A percentile compares a stretch with the other conserved stretches of the same genome.
phyloP scores from a whole-genome alignment of 306 rosid species.

The Inga leiocalycina region DNA sequence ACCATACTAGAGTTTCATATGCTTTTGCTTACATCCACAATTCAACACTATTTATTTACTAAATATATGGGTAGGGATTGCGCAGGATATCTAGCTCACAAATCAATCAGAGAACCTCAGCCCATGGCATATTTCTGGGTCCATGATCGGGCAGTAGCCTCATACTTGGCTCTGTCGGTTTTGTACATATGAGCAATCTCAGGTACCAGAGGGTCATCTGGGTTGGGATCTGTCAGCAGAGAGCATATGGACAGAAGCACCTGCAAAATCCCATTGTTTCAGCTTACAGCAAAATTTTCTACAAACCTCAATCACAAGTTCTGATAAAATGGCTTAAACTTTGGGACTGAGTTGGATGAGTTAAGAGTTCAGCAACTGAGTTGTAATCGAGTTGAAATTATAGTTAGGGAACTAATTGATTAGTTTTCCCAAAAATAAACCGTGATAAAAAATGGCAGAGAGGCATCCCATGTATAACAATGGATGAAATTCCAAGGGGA shows the following conservation, averaged over 20 bases:
- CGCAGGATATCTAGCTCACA: conserved; percentile 10
- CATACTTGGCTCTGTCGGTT: conserved; percentile 57
- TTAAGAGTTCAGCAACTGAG: not conserved
- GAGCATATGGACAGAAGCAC: conserved; percentile 69
- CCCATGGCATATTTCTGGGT: conserved; percentile 74
- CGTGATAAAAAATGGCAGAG: not conserved
- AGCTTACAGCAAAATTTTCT: not conserved
- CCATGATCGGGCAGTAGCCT: conserved; percentile 65
- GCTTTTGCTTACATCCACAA: not conserved
- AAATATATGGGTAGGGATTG: conserved; percentile 12
- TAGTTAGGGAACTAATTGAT: too few relatives aligned
- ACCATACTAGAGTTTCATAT: conserved; percentile 19
- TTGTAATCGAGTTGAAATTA: not conserved
- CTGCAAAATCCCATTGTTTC: conserved; percentile 41
- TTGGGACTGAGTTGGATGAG: not conserved
- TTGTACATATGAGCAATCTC: conserved; percentile 69
- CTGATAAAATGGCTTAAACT: not conserved
- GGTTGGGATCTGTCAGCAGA: conserved; percentile 68
- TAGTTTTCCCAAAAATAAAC: not conserved
- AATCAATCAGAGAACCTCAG: conserved; percentile 31
- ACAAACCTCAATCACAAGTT: not conserved
- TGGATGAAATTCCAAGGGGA: not conserved
- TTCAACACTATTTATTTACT: conserved; percentile 50
- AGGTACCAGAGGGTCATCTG: conserved; percentile 71
- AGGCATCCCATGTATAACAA: not conserved